Evolutionary conservation across 495 filamentous ascomycete genomes (phyloP).

Genomic region (Letharia columbiana): DNA sequence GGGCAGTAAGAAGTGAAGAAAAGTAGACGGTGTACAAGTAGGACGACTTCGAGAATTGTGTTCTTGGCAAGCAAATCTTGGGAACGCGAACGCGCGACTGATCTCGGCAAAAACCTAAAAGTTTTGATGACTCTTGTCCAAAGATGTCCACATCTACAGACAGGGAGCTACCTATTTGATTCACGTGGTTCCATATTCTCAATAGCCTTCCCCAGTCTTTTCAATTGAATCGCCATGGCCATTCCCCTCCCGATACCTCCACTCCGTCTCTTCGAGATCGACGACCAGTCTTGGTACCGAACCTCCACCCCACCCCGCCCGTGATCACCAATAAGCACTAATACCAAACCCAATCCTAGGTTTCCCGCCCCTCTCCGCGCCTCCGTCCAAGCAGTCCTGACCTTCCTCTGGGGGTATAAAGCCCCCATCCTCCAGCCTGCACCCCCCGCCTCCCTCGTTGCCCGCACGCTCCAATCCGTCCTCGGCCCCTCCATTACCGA

Average conservation of each 20-base stretch:
- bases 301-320: slow-evolving; percentile 1
- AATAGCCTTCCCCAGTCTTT: neutral
- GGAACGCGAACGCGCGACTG: neutral
- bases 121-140: neutral
- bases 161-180: neutral
- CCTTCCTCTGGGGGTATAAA: slow-evolving; percentile 30
- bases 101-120: neutral
- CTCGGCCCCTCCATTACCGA: slow-evolving; percentile 34
- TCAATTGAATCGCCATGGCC: neutral
- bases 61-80: neutral
- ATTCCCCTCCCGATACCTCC: slow-evolving; percentile 25
- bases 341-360: neutral
- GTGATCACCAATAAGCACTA: neutral
- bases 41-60: neutral
- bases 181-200: neutral
- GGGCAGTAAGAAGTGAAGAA: neutral
- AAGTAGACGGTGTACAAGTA: neutral
- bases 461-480: slow-evolving; percentile 30
- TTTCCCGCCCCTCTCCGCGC: slow-evolving; percentile 29
- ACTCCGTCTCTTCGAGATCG: slow-evolving; percentile 32
- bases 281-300: slow-evolving; percentile 31
- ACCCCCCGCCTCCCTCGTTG: slow-evolving; percentile 32
- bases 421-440: slow-evolving; percentile 24
- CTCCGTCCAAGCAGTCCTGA: slow-evolving; percentile 31
- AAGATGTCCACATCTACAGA: neutral